Evolutionary conservation across 2,329 filamentous ascomycete species (phyloP), one percentile per base, ranked within the genome.

Genomic region (Colletotrichum sp.): DNA sequence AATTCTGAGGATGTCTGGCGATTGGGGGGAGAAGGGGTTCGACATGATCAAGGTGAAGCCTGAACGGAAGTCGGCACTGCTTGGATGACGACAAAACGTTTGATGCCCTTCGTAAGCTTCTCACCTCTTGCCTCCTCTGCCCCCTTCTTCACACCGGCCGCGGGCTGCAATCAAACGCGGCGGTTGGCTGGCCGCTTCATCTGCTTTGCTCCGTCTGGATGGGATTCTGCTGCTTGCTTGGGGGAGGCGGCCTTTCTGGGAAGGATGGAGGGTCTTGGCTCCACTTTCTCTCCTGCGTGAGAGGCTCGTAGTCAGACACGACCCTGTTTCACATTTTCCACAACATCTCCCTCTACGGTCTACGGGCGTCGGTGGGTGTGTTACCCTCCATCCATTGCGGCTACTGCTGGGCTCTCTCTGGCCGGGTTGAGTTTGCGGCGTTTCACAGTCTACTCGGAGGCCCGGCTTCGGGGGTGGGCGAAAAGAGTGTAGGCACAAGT

Each of bases 261-360:
- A 49, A 12, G 26, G 60, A 36, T 36, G 34, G 6, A 12, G 34
- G 62, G 24, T 69, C 26, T 68, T 72, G 69, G 57, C 73, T n/a
- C 73, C 70, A 76, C 69, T 68, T 73, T 68, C 70, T 68, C 57
- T 76, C 73, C 73, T 76, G 73, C 57, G 57, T 73, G 70, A 64
- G 68, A 67, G 39, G 73, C 70, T 67, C n/a, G 18, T 62, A 68
- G 66, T 76, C 73, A 68, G 73, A 76, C 69, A 73, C 70, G 63
- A 68, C 73, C 57, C 44, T 68, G 73, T 76, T 73, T 76, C 73
- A 76, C 57, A 36, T 76, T 62, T 76, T 57, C 66, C 73, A 76
- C 64, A 32, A 52, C 44, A n/a, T 34, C 64, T 24, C 32, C 39
- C 63, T 26, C 63, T 66, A 18, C 28, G 28, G 59, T 64, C 67